phyloP scores from a whole-genome alignment of 1,284 basidiomycete genomes.

The Xerocomus nothofagi region DNA sequence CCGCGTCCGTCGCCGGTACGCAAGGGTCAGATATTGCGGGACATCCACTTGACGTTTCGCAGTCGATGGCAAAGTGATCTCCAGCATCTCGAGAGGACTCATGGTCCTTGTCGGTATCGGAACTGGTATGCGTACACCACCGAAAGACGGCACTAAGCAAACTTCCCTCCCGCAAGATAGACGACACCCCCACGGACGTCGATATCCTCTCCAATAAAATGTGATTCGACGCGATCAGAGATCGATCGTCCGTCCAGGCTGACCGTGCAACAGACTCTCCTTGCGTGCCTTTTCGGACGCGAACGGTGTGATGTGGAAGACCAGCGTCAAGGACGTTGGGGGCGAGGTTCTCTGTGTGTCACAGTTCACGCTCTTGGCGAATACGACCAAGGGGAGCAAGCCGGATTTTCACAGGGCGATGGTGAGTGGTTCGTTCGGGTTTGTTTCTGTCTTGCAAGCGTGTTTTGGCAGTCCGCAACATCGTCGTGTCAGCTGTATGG shows the following conservation, averaged over 20 bases:
- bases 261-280: slow-evolving; percentile 49
- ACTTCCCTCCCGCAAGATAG: slow-evolving; percentile 40
- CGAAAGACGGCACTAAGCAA: slow-evolving; percentile 7
- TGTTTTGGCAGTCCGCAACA: slow-evolving; percentile 52
- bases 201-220: slow-evolving; percentile 78
- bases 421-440: slow-evolving; percentile 45
- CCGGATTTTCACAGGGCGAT: slow-evolving; percentile 91
- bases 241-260: background rate
- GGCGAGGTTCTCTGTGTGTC: slow-evolving; percentile 90
- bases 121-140: slow-evolving; percentile 51
- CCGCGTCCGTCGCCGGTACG: slow-evolving; percentile 72
- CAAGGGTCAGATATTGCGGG: slow-evolving; percentile 1
- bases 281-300: slow-evolving; percentile 74
- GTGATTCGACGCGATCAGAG: slow-evolving; percentile 36
- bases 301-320: slow-evolving; percentile 71
- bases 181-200: slow-evolving; percentile 76
- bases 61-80: slow-evolving; percentile 75
- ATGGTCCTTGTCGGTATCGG: slow-evolving; percentile 89
- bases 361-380: slow-evolving; percentile 89
- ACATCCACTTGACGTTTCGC: slow-evolving; percentile 1
- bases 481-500: slow-evolving; percentile 71
- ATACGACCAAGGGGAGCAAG: slow-evolving; percentile 82
- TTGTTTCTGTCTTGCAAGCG: background rate
- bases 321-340: slow-evolving; percentile 78
- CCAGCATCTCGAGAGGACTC: slow-evolving; percentile 77